phyloP scores from a whole-genome alignment of 1,139 yeast species.

The Suhomyces bokatorum region DNA sequence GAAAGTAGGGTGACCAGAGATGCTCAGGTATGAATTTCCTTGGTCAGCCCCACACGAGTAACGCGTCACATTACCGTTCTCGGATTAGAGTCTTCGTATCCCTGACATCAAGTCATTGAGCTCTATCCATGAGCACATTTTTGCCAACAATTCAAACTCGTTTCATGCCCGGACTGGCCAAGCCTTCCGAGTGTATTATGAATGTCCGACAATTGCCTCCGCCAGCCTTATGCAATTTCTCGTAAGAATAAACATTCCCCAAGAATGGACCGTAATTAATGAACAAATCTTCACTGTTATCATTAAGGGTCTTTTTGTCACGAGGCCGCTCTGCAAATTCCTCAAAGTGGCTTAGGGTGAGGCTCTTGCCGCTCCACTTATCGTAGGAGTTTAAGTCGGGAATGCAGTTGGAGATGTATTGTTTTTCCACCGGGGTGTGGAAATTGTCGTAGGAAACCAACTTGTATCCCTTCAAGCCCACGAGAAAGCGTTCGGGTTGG shows the following conservation, averaged over 20 bases:
- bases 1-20: too few relatives aligned
- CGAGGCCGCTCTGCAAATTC: constrained; percentile 18
- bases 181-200: constrained; percentile 35
- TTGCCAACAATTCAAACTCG: not conserved
- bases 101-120: too few relatives aligned
- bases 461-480: constrained; percentile 21
- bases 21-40: too few relatives aligned
- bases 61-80: too few relatives aligned
- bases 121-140: too few relatives aligned
- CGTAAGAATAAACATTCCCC: constrained; percentile 17
- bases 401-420: constrained; percentile 41
- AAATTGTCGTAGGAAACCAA: constrained; percentile 27
- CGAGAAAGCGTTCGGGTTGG: constrained; percentile 1
- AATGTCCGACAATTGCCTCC: constrained; percentile 27
- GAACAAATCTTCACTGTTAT: constrained; percentile 17
- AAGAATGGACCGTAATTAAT: constrained; percentile 21
- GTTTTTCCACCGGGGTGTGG: constrained; percentile 34
- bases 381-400: constrained; percentile 44
- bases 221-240: constrained; percentile 6
- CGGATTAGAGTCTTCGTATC: too few relatives aligned
- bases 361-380: constrained; percentile 35
- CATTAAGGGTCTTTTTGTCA: constrained; percentile 7
- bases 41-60: too few relatives aligned
- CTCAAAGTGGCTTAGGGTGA: constrained; percentile 36
- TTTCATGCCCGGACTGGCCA: constrained; percentile 24